These are phyloP conservation scores for Hura crepitans DNA, from an alignment of 441 rosid genomes.

Conservation along the genomic window DNA sequence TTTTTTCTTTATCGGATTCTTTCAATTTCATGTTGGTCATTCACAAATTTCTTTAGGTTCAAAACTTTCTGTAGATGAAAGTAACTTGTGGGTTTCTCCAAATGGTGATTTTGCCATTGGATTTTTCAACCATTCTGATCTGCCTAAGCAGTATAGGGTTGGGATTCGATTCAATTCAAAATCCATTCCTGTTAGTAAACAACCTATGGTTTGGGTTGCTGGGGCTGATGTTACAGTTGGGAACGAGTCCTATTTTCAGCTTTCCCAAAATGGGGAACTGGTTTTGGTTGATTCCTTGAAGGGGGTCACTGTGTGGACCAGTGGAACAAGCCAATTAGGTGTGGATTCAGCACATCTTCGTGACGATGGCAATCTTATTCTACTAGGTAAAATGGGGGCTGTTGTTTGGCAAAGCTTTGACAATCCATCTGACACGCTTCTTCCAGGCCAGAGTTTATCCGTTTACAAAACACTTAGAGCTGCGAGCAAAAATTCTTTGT, in stretches of 20 bases:
- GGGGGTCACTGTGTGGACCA: constrained; percentile 51
- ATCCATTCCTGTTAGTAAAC: constrained; percentile 45
- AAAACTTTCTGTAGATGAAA: constrained; percentile 49
- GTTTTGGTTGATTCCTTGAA: constrained; percentile 54
- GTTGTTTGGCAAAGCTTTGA: constrained; percentile 77
- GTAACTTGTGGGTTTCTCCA: constrained; percentile 58
- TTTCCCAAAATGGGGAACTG: constrained; percentile 51
- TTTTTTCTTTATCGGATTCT: constrained; percentile 37
- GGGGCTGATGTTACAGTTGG: constrained; percentile 59
- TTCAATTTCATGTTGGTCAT: constrained; percentile 31
- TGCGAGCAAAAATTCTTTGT: constrained; percentile 44
- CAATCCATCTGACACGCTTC: constrained; percentile 59
- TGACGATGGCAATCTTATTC: constrained; percentile 66
- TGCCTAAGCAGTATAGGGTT: constrained; percentile 52
- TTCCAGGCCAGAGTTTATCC: constrained; percentile 60
- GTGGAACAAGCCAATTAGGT: constrained; percentile 44
- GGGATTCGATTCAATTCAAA: constrained; percentile 67
- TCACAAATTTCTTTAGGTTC: constrained; percentile 63
- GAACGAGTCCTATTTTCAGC: constrained; percentile 57
- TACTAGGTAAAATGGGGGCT: constrained; percentile 37
- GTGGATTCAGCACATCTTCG: constrained; percentile 54
- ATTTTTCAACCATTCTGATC: constrained; percentile 46
- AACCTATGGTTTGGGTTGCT: constrained; percentile 67
- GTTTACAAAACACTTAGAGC: constrained; percentile 50
- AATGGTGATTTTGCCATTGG: constrained; percentile 64